Base-by-base conservation (phyloP, 768 basidiomycete genomes). In the Pulveroboletus sp. region DNA sequence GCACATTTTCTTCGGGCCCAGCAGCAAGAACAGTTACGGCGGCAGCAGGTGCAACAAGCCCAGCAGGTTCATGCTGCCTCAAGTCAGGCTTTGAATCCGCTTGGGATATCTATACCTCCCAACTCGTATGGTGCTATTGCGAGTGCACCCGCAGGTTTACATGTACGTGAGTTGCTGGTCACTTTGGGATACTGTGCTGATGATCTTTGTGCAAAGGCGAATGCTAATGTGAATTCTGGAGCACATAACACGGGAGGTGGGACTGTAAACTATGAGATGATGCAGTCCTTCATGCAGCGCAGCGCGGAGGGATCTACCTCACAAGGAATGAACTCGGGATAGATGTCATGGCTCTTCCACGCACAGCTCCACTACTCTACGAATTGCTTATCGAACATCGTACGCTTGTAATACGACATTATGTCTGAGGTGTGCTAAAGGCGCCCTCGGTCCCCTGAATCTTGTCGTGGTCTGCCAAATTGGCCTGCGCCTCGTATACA, bases 401-500 rank as follows among this genome's bases (percentile, higher is more conserved):
- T 49, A 52, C 44, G 28, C 18, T 24, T 21, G 6, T 30, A 30
- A 9, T 30, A 30, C 30, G 6, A 39, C 27, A 21, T 52, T 39
- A 71, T 37, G 58, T 63, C 52, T 76, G 76, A 7, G 81, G 73
- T 33, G 73, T 64, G 52, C 68, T 80, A 55, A 80, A 73, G 52
- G 72, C 75, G 8, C 82, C 81, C 32, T 84, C 83, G 39, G 79
- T 83, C n/a, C 90, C 89, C 60, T 82, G 83, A 42, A 92, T 86
- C 69, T 90, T 92, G 52, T 82, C 76, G 57, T 95, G 93, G 64
- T 95, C 93, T 1, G 90, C 87, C 28, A 87, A 72, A 56, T 92
- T 93, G 8, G 93, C 88, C 56, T 88, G 86, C 0, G 87, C 71
- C 67, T 96, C 93, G 59, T 95, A 96, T 11, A 95, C 82, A 0